Evolutionary conservation across 495 filamentous ascomycete species (phyloP).

Genomic region (Lophiotrema nucula): DNA sequence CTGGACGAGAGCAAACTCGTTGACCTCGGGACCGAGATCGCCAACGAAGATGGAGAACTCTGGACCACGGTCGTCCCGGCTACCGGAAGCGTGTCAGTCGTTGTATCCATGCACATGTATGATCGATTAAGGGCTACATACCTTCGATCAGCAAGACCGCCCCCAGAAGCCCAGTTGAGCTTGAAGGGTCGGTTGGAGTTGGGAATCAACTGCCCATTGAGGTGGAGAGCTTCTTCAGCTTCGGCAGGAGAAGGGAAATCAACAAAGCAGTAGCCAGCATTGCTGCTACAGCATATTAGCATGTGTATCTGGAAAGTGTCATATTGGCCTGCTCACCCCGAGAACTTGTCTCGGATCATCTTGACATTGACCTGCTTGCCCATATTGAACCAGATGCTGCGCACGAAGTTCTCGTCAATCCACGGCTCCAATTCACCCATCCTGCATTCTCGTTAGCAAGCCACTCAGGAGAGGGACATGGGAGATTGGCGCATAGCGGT

Average conservation of each 20-base stretch:
- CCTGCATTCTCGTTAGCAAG: conserved; percentile 50
- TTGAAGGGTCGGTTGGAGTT: conserved; percentile 96
- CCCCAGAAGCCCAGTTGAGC: conserved; percentile 98
- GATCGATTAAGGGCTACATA: conserved; percentile 44
- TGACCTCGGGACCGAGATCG: conserved; percentile 96
- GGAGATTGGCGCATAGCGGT: background rate
- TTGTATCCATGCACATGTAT: background rate
- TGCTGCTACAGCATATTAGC: conserved; percentile 67
- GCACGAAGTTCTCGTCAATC: conserved; percentile 99
- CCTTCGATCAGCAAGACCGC: conserved; percentile 91
- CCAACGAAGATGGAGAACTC: conserved; percentile 98
- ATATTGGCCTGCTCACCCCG: conserved; percentile 70
- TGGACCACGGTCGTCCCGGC: conserved; percentile 90
- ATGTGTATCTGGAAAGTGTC: conserved; percentile 14
- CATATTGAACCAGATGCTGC: conserved; percentile 86
- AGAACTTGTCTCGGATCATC: conserved; percentile 99
- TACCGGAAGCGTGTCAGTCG: conserved; percentile 38
- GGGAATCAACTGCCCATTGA: conserved; percentile 89
- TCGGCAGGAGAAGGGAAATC: conserved; percentile 84
- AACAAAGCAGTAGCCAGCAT: conserved; percentile 98
- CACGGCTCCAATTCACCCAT: conserved; percentile 99
- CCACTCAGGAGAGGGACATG: background rate
- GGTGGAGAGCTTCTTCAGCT: conserved; percentile 80
- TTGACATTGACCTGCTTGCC: conserved; percentile 96
- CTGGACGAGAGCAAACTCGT: conserved; percentile 95